These are phyloP conservation scores for Wickerhamomyces bovis DNA, from an alignment of 805 yeast species.

Conservation along the genomic window DNA sequence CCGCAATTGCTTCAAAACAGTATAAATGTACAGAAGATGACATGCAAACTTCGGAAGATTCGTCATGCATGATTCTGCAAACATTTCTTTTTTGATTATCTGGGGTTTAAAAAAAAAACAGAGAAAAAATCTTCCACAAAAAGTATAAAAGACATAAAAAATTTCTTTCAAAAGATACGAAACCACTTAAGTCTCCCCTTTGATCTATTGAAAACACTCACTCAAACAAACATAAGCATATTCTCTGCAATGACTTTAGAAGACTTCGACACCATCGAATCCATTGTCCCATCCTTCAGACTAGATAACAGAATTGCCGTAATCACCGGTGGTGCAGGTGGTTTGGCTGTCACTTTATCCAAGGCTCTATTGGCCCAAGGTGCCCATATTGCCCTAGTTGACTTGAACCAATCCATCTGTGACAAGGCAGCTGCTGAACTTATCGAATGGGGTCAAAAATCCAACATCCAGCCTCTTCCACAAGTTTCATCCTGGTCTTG, in stretches of 20 bases:
- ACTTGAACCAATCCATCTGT: constrained; percentile 57
- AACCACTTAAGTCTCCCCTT: too few relatives aligned
- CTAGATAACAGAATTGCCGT: constrained; percentile 67
- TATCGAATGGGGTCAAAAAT: constrained; percentile 40
- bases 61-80: neutral
- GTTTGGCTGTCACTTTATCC: constrained; percentile 58
- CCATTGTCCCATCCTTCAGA: constrained; percentile 51
- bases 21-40: neutral
- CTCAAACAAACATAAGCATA: neutral
- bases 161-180: too few relatives aligned
- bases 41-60: neutral
- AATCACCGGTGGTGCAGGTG: constrained; percentile 81
- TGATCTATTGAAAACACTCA: neutral
- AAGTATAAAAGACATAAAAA: neutral
- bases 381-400: constrained; percentile 68
- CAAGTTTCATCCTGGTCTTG: constrained; percentile 61
- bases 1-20: neutral
- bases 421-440: constrained; percentile 47
- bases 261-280: constrained; percentile 15
- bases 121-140: neutral
- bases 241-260: constrained; percentile 15
- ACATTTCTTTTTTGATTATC: neutral
- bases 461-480: constrained; percentile 26
- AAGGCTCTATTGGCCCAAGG: constrained; percentile 72
- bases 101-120: neutral